A percentile compares a stretch with the other conserved stretches of the same genome.
phyloP scores from a whole-genome alignment of 352 stramenopile species.

The Phytopythium cucurbitacearum region DNA sequence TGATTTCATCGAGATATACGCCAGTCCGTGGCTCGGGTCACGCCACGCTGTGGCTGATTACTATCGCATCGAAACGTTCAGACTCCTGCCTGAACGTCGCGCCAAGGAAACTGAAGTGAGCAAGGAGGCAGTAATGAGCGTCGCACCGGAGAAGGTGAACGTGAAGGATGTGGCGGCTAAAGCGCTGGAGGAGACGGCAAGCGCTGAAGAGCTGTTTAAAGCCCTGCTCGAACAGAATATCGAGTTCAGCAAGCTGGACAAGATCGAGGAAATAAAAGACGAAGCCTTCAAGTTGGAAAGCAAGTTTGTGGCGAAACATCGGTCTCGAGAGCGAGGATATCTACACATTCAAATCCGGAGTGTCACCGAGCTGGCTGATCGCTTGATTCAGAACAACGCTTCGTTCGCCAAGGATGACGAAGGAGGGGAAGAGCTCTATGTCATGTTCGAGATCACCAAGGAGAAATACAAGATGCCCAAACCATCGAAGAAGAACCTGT shows the following conservation, averaged over 20 bases:
- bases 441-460: conserved; percentile 40
- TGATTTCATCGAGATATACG: conserved; percentile 42
- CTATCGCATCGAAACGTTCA: conserved; percentile 60
- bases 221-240: conserved; percentile 31
- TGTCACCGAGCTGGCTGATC: conserved; percentile 38
- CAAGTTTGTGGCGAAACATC: conserved; percentile 19
- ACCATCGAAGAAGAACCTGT: conserved; percentile 2
- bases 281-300: conserved; percentile 23
- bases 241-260: conserved; percentile 46
- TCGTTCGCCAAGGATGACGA: conserved; percentile 23
- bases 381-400: conserved; percentile 19
- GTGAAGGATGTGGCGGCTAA: conserved; percentile 43
- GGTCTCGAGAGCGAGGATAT: conserved; percentile 26
- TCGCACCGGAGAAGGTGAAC: conserved; percentile 45
- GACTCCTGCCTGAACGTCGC: conserved; percentile 34
- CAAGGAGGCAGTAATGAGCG: conserved; percentile 38
- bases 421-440: conserved; percentile 37
- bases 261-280: conserved; percentile 21
- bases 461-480: conserved; percentile 11
- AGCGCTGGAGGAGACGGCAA: conserved; percentile 31
- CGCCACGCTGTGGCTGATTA: conserved; percentile 41
- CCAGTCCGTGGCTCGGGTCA: conserved; percentile 28
- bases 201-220: conserved; percentile 46
- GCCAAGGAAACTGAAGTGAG: conserved; percentile 20
- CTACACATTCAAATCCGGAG: conserved; percentile 30